phyloP scores from a whole-genome alignment of 495 filamentous ascomycete genomes.

The Saxophila tyrrhenica region DNA sequence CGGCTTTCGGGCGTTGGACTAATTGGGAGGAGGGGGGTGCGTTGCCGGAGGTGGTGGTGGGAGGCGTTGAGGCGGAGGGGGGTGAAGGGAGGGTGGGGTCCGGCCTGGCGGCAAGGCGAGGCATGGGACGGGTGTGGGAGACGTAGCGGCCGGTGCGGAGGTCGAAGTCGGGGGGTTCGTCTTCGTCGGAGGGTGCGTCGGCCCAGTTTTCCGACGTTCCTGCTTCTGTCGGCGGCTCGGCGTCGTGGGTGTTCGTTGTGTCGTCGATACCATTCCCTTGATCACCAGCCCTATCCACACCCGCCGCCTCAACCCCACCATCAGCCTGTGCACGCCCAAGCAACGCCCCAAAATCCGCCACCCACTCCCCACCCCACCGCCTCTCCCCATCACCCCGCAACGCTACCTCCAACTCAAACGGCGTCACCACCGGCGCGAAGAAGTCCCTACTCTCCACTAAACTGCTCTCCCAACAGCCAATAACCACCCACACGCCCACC shows the following conservation, averaged over 20 bases:
- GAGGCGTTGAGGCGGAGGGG: conserved; percentile 79
- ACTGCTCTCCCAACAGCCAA: conserved; percentile 96
- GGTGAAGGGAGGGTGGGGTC: conserved; percentile 85
- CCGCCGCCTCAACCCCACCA: conserved; percentile 10
- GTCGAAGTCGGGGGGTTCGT: conserved; percentile 83
- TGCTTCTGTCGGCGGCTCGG: not conserved
- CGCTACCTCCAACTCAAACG: conserved; percentile 74
- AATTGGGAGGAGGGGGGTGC: conserved; percentile 31
- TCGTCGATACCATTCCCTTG: conserved; percentile 27
- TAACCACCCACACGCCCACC: conserved; percentile 90
- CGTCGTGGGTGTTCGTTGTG: not conserved
- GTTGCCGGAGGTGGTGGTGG: conserved; percentile 50
- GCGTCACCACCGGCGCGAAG: conserved; percentile 78
- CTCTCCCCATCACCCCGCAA: conserved; percentile 58
- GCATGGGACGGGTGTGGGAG: conserved; percentile 71
- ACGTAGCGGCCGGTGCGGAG: conserved; percentile 79
- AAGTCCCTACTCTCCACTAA: conserved; percentile 73
- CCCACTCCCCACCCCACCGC: conserved; percentile 37
- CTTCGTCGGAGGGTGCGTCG: conserved; percentile 45
- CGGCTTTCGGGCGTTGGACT: conserved; percentile 50
- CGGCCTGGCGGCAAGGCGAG: too few relatives aligned
- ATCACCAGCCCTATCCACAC: conserved; percentile 10
- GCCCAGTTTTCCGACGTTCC: conserved; percentile 13
- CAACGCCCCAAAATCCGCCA: conserved; percentile 33
- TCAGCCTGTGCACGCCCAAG: conserved; percentile 16